Percentiles rank a stretch among this genome's conserved stretches.
Evolutionary conservation across 495 filamentous ascomycete species (phyloP).

Genomic region (Aspergillus conjunctus): DNA sequence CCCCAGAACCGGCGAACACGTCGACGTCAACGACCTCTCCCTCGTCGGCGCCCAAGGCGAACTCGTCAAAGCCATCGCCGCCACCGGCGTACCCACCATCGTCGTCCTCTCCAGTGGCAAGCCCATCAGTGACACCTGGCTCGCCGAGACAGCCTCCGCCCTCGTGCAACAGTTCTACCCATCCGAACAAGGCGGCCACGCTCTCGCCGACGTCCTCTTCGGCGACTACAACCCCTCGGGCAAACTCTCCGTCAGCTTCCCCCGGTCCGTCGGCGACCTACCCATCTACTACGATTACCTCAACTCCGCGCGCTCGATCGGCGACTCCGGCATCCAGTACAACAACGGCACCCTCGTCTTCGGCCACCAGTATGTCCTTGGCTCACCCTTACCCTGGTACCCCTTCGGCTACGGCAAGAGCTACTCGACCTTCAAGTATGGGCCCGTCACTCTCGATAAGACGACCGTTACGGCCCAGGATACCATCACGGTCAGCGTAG

Average conservation of each 20-base stretch:
- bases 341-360: slow-evolving; percentile 63
- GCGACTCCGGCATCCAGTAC: slow-evolving; percentile 49
- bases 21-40: slow-evolving; percentile 61
- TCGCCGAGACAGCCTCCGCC: slow-evolving; percentile 58
- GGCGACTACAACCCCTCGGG: slow-evolving; percentile 67
- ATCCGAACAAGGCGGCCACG: slow-evolving; percentile 62
- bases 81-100: slow-evolving; percentile 66
- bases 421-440: slow-evolving; percentile 64
- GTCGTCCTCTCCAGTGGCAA: slow-evolving; percentile 71
- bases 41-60: slow-evolving; percentile 71
- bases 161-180: slow-evolving; percentile 74
- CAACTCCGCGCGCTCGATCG: slow-evolving; percentile 60
- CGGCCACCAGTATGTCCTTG: slow-evolving; percentile 66
- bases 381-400: slow-evolving; percentile 58
- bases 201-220: slow-evolving; percentile 67
- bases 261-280: slow-evolving; percentile 62
- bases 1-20: slow-evolving; percentile 67
- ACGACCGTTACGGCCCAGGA: slow-evolving; percentile 45
- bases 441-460: slow-evolving; percentile 48
- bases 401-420: slow-evolving; percentile 70
- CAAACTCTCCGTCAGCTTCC: slow-evolving; percentile 69
- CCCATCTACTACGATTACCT: slow-evolving; percentile 73
- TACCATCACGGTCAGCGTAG: slow-evolving; percentile 53
- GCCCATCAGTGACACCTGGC: slow-evolving; percentile 69
- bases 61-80: slow-evolving; percentile 62